Conservation (phyloP, 257 asterid species). For the Cordia subcordata region DNA sequence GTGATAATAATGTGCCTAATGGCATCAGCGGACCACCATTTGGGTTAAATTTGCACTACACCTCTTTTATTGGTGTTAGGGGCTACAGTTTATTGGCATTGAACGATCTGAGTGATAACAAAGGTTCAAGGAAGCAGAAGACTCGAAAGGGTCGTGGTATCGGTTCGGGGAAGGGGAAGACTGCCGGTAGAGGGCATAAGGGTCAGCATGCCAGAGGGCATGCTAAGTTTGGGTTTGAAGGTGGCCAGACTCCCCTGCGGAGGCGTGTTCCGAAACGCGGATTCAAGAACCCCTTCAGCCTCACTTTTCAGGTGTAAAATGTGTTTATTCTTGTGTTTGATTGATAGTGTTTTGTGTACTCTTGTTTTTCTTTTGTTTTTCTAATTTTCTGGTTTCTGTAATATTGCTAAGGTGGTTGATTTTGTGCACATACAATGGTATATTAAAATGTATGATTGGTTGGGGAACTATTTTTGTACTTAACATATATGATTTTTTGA, state of each 20-base stretch:
- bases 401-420: no score
- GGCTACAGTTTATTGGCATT: slow-evolving; percentile 62
- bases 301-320: slow-evolving; percentile 69
- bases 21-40: not conserved
- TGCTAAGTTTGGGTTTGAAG: slow-evolving; percentile 86
- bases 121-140: slow-evolving; percentile 74
- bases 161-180: slow-evolving; percentile 97
- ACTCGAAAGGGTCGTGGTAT: slow-evolving; percentile 95
- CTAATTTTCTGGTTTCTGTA: no score
- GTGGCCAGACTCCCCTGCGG: slow-evolving; percentile 94
- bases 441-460: no score
- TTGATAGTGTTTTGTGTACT: no score
- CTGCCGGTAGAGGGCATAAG: slow-evolving; percentile 96
- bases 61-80: slow-evolving; percentile 20
- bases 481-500: no score
- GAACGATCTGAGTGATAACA: slow-evolving; percentile 83
- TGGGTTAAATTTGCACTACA: not conserved
- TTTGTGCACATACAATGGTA: no score
- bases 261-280: slow-evolving; percentile 92
- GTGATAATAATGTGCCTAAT: not conserved
- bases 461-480: no score
- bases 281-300: slow-evolving; percentile 79
- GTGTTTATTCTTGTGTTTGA: no score
- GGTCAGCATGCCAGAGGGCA: slow-evolving; percentile 95
- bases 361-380: not conserved